Evolutionary conservation across 2,329 filamentous ascomycete genomes (phyloP), one percentile per base, ranked within the genome.

Genomic region (Trichocomaceae sp.): DNA sequence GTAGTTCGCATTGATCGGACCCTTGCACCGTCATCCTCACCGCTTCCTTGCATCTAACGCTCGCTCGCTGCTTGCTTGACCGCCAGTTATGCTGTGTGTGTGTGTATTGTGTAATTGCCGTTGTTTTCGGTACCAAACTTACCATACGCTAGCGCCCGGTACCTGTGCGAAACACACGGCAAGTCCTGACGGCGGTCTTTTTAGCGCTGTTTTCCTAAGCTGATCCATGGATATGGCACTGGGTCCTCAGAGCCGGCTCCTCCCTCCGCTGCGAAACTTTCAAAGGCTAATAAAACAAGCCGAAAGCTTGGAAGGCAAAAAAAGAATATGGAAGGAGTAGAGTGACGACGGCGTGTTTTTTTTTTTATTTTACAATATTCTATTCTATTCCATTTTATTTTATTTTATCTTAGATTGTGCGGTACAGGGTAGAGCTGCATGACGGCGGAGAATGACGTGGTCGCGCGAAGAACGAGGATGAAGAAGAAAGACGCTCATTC

Each of bases 221-320:
- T 47, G 54, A 56, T 56, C 54, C 54, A 56, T 52, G 54, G 54
- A 52, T 56, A 52, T 56, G 54, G 54, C 54, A 48, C 54, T 56
- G 54, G 54, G 54, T 45, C 49, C 49, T 49, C 23, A 29, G n/a
- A 48, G 47, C 54, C 54, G 54, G 54, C 54, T 50, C 45, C 49
- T 50, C 42, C 44, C 50, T 47, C 42, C 49, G 45, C 44, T 35
- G 35, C 44, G 22, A 48, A 47, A 42, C 47, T 44, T 39, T 15
- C 51, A 47, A 47, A 53, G 45, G n/a, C 42, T 37, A 53, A 53
- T 37, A 53, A 53, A 42, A 22, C 22, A 17, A 17, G 10, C 4
- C 17, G 19, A 22, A 42, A 8, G 6, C 7, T 2, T 7, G 23
- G 7, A 26, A 26, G 7, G 23, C 23, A 7, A 7, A 7, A 19